Base-by-base conservation (phyloP, 2,329 filamentous ascomycete genomes). In the Leptographium wingfieldii region DNA sequence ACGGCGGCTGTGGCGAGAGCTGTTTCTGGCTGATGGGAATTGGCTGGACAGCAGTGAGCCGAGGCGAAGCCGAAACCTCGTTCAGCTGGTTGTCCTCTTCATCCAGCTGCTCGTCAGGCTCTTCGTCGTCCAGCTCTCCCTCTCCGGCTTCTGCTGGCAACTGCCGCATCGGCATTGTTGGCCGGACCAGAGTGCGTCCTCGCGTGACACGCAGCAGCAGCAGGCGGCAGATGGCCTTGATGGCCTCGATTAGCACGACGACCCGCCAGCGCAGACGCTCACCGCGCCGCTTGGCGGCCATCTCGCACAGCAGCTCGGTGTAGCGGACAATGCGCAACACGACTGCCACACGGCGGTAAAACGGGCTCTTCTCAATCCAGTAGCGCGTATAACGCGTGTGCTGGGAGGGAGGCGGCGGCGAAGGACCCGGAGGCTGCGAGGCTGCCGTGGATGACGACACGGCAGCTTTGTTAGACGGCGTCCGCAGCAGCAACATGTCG, bases 281-380 rank as follows among this genome's bases (percentile, higher is more conserved):
- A 22, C 90, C 88, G 63, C 85, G 85, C 56, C 92, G 82, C 73
- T 95, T 95, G 33, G 92, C 92, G 33, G 88, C 83, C 94, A 99
- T 99, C 72, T 99, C 94, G 81, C 92, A 94, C n/a, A 99, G 76
- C 35, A 99, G 77, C 74, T 99, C 90, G 0, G 92, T 96, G 70
- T 97, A 97, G 66, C 94, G 88, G 31, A 96, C 88, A 74, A 95
- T 87, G 70, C 95, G 90, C 56, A 99, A 76, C 5, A 91, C 77
- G 64, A 92, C 80, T 49, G 92, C 92, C 59, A 95, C 83, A 61
- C 88, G 83, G 61, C 86, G 83, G 72, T 99, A 99, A 11, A 90
- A 78, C 5, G 80, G 77, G 67, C 79, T 84, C 66, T 80, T 80
- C 59, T 77, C 72, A 7, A 81, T 77, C 85, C 85, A 88, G 71